A percentile compares a stretch with the other conserved stretches of the same genome.
Conservation (phyloP, 1,139 yeast genomes). For the Candida dubliniensis region DNA sequence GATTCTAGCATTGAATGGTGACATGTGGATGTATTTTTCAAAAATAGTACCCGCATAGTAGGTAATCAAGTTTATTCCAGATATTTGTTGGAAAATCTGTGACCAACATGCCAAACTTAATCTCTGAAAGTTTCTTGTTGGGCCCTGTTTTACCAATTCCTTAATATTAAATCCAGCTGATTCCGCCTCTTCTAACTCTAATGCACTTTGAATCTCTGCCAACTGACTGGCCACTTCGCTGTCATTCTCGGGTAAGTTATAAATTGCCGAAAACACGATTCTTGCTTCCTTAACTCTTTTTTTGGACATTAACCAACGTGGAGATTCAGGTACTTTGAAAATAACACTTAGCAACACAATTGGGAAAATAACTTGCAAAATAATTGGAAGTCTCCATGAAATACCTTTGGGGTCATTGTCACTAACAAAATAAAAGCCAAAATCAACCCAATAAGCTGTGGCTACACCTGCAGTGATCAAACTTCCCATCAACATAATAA, state of each 20-base stretch:
- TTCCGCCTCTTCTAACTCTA: constrained; percentile 24
- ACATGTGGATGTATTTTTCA: constrained; percentile 42
- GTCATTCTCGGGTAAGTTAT: constrained; percentile 31
- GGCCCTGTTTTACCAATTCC: constrained; percentile 37
- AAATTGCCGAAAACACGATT: constrained; percentile 45
- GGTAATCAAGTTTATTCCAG: constrained; percentile 24
- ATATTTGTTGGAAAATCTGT: constrained; percentile 46
- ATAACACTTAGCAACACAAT: constrained; percentile 27
- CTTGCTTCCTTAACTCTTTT: constrained; percentile 50
- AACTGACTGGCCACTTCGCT: constrained; percentile 29
- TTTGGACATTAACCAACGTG: constrained; percentile 46
- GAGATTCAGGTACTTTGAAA: constrained; percentile 49
- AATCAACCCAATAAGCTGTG: constrained; percentile 46
- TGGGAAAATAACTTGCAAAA: constrained; percentile 44
- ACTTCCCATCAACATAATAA: constrained; percentile 35
- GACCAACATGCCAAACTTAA: constrained; percentile 47
- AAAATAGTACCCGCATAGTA: constrained; percentile 48
- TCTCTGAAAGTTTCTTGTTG: constrained; percentile 49
- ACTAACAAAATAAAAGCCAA: constrained; percentile 39
- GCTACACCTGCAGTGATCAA: constrained; percentile 42
- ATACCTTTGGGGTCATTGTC: constrained; percentile 18
- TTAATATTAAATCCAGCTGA: constrained; percentile 26
- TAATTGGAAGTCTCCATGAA: constrained; percentile 50
- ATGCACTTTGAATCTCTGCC: constrained; percentile 30
- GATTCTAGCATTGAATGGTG: constrained; percentile 36